Evolutionary conservation across 352 stramenopile species (phyloP).

Genomic region (Globisporangium iwayamae): DNA sequence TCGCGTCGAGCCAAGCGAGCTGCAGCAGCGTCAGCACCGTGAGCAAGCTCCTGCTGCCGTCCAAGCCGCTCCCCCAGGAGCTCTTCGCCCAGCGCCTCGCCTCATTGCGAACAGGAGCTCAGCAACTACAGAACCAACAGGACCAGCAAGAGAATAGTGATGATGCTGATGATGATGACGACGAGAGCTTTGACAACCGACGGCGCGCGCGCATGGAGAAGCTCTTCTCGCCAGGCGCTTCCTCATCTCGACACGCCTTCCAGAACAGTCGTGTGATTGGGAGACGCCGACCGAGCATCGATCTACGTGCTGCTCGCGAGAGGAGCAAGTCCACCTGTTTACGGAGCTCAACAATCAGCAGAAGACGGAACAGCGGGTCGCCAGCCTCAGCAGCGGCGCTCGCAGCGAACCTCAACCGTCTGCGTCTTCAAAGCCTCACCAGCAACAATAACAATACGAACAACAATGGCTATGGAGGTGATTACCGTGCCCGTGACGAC

Average conservation of each 20-base stretch:
- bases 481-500: conserved; percentile 15
- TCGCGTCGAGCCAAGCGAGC: conserved; percentile 5
- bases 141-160: conserved; percentile 6
- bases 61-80: conserved; percentile 14
- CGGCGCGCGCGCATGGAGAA: conserved; percentile 8
- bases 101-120: conserved; percentile 6
- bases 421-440: conserved; percentile 6
- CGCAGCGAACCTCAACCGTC: conserved; percentile 13
- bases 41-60: conserved; percentile 8
- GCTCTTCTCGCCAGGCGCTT: not conserved
- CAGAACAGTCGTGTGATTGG: not conserved
- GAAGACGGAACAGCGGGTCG: conserved; percentile 2
- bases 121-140: not conserved
- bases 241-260: not conserved
- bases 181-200: conserved; percentile 11
- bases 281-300: conserved; percentile 2
- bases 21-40: conserved; percentile 10
- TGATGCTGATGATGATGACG: conserved; percentile 12
- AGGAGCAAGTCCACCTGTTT: not conserved
- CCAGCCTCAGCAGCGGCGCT: conserved; percentile 1
- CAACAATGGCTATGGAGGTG: not conserved
- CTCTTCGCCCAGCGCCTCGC: conserved; percentile 18
- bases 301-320: not conserved
- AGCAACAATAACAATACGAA: not conserved
- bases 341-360: not conserved